phyloP scores from a whole-genome alignment of 441 rosid genomes.

The Omphalea diandra region DNA sequence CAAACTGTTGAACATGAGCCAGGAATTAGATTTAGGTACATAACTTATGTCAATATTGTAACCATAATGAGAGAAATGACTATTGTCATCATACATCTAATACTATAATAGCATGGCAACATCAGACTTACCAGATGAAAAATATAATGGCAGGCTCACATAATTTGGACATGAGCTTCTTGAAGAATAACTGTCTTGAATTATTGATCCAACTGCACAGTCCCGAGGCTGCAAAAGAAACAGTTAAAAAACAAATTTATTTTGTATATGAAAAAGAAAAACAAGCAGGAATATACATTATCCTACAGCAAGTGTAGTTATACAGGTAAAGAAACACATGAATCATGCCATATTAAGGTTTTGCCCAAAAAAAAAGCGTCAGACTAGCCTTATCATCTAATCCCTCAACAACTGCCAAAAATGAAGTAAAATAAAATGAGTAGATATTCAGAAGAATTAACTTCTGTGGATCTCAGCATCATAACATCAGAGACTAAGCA shows the following conservation, averaged over 20 bases:
- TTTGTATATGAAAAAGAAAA: not conserved
- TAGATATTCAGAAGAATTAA: not conserved
- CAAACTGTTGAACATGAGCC: not conserved
- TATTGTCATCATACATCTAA: not conserved
- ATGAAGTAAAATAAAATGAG: not conserved
- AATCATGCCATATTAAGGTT: conserved; percentile 13
- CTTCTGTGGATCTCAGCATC: not conserved
- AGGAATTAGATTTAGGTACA: not conserved
- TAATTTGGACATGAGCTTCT: conserved; percentile 74
- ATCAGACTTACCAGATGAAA: conserved; percentile 48
- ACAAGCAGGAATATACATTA: not conserved
- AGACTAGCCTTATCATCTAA: not conserved
- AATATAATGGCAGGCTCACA: conserved; percentile 69
- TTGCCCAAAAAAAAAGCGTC: not conserved
- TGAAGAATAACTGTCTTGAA: conserved; percentile 29
- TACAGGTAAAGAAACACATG: no score
- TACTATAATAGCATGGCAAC: not conserved
- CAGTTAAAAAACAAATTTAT: conserved; percentile 17
- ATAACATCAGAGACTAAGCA: not conserved
- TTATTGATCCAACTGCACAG: conserved; percentile 38
- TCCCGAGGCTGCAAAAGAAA: conserved; percentile 63
- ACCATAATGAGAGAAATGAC: not conserved
- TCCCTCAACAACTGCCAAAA: not conserved
- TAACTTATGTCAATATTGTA: not conserved
- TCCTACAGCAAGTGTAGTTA: not conserved